These are phyloP conservation scores for Fraxinus paxiana DNA, from an alignment of 305 asterid species.

Conservation along the genomic window DNA sequence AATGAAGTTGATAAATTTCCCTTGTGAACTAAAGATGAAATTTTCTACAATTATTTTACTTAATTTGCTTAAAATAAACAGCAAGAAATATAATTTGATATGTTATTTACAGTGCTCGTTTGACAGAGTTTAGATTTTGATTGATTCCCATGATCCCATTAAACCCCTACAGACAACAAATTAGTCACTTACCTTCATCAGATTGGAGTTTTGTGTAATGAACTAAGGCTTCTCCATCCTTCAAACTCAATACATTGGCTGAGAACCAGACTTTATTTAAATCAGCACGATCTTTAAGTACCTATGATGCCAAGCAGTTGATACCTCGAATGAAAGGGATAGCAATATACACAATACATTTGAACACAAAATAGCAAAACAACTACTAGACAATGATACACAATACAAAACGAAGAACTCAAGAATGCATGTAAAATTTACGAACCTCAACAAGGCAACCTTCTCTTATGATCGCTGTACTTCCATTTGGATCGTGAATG, in stretches of 20 bases:
- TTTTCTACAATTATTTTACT: background rate
- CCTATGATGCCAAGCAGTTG: constrained; percentile 46
- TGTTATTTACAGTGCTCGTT: background rate
- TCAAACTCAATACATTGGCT: constrained; percentile 61
- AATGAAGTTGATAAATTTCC: background rate
- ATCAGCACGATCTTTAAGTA: constrained; percentile 63
- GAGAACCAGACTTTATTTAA: constrained; percentile 73
- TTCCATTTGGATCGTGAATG: constrained; percentile 23
- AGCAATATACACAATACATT: background rate
- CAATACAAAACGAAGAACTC: background rate
- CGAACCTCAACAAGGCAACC: constrained; percentile 83
- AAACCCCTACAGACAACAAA: constrained; percentile 19
- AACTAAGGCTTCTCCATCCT: constrained; percentile 70
- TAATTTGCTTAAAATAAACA: background rate
- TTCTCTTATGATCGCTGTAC: constrained; percentile 48
- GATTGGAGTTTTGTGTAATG: constrained; percentile 54
- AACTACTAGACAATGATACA: constrained; percentile 6
- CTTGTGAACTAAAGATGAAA: background rate
- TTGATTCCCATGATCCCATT: constrained; percentile 1
- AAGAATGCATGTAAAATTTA: constrained; percentile 17
- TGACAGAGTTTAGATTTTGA: background rate
- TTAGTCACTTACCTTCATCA: constrained; percentile 55
- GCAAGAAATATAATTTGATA: background rate
- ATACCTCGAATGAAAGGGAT: constrained; percentile 8
- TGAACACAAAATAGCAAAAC: constrained; percentile 8